These are phyloP conservation scores for Argentina anserina DNA, from an alignment of 306 rosid genomes.

Conservation along the genomic window DNA sequence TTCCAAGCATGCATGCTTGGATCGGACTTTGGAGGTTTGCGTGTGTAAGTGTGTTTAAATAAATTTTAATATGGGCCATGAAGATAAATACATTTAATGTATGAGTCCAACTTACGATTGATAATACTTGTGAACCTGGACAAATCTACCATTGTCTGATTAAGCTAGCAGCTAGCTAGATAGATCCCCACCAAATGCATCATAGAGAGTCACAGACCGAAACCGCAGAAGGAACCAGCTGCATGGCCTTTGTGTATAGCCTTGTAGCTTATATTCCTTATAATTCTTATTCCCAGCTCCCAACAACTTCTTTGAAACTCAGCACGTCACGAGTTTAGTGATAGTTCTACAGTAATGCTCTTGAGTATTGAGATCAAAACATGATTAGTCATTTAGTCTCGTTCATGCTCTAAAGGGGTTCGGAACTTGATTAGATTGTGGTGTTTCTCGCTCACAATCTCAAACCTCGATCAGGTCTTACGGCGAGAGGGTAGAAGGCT, in stretches of 20 bases:
- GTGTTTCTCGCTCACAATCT: no score
- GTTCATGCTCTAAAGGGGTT: no score
- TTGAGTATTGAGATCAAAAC: neutral
- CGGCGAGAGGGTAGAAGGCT: neutral
- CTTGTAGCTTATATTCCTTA: neutral
- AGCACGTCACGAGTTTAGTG: neutral
- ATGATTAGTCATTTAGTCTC: no score
- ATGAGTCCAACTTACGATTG: neutral
- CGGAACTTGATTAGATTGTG: no score
- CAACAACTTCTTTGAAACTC: neutral
- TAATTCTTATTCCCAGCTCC: neutral
- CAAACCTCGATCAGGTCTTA: no score
- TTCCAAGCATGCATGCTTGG: neutral
- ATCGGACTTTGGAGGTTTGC: neutral
- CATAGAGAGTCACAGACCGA: neutral
- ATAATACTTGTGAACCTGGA: neutral
- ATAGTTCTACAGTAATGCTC: neutral
- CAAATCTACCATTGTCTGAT: neutral
- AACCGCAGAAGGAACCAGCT: neutral
- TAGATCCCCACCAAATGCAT: neutral
- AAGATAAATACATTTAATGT: neutral
- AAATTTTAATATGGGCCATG: neutral
- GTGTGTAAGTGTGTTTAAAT: neutral
- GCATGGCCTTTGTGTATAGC: neutral
- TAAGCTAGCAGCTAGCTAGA: neutral